These are phyloP conservation scores for Monosporozyma aerobia DNA, from an alignment of 805 yeast genomes.

Conservation along the genomic window DNA sequence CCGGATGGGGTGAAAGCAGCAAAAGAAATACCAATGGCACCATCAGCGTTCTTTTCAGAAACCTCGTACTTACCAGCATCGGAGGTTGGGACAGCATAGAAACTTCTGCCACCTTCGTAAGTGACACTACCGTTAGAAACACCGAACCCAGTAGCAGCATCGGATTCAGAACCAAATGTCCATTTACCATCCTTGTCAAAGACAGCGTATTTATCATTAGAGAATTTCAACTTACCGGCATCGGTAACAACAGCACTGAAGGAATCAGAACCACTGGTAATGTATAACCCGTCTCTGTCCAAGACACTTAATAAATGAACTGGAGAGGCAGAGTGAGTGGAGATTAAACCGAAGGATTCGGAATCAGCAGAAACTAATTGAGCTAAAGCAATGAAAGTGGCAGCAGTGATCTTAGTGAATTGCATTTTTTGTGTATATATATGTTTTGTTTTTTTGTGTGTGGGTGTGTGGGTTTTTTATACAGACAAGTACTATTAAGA, in stretches of 20 bases:
- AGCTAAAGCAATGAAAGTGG: conserved; percentile 23
- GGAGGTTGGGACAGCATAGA: conserved; percentile 33
- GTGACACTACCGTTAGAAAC: conserved; percentile 14
- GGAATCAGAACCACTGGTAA: conserved; percentile 6
- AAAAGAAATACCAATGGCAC: conserved; percentile 14
- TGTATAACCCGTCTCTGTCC: conserved; percentile 8
- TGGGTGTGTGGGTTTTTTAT: too few relatives aligned
- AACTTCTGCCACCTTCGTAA: conserved; percentile 17
- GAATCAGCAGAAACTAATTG: conserved; percentile 29
- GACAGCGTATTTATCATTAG: conserved; percentile 26
- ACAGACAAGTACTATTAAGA: too few relatives aligned
- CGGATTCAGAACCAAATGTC: conserved; percentile 15
- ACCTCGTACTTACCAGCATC: conserved; percentile 14
- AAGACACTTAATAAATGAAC: conserved; percentile 25
- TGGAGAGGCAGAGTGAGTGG: conserved; percentile 31
- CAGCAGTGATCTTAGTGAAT: conserved; percentile 11
- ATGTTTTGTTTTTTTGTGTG: too few relatives aligned
- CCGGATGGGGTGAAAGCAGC: conserved; percentile 7
- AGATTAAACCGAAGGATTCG: conserved; percentile 28
- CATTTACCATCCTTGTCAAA: conserved; percentile 18
- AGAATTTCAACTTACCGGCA: conserved; percentile 23
- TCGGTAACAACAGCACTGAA: conserved; percentile 23
- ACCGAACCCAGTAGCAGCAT: conserved; percentile 31
- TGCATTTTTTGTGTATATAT: conserved; percentile 4
- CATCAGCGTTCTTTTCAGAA: conserved; percentile 18